These are phyloP conservation scores for Botryotinia globosa DNA, from an alignment of 2,329 filamentous ascomycete genomes.

Conservation along the genomic window DNA sequence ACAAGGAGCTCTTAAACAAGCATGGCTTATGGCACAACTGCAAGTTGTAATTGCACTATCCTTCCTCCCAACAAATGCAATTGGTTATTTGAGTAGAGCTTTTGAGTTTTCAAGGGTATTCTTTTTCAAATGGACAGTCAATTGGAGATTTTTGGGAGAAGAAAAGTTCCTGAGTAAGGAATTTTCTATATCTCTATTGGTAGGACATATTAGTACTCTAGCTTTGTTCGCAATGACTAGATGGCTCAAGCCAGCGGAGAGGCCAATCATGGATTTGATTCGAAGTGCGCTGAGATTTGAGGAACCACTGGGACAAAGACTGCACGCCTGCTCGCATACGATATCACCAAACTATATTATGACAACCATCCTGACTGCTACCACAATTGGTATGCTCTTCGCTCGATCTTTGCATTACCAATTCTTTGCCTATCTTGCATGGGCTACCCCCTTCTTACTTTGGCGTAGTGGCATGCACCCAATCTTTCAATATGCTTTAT, in stretches of 20 bases:
- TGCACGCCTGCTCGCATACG: constrained; percentile 48
- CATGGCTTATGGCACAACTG: constrained; percentile 69
- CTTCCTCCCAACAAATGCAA: constrained; percentile 64
- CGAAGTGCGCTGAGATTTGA: constrained; percentile 32
- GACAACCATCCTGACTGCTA: constrained; percentile 59
- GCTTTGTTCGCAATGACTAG: constrained; percentile 53
- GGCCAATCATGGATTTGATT: constrained; percentile 47
- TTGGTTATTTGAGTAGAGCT: constrained; percentile 74
- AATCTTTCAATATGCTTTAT: constrained; percentile 55
- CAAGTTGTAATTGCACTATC: constrained; percentile 67
- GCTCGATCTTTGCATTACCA: constrained; percentile 72
- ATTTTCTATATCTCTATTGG: constrained; percentile 58
- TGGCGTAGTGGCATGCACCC: constrained; percentile 64
- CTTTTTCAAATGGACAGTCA: constrained; percentile 97
- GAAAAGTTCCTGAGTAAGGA: constrained; percentile 68
- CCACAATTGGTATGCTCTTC: constrained; percentile 66
- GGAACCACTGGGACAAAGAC: constrained; percentile 41
- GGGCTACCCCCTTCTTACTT: constrained; percentile 67
- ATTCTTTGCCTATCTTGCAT: constrained; percentile 71
- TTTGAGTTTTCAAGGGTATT: constrained; percentile 92
- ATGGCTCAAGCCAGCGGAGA: constrained; percentile 59
- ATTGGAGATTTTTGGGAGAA: constrained; percentile 95
- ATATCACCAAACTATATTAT: constrained; percentile 60
- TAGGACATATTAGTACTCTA: constrained; percentile 54
- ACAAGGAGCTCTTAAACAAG: constrained; percentile 62